Evolutionary conservation across 805 yeast genomes (phyloP), one percentile per base, ranked within the genome.

Genomic region (Torulaspora microellipsoides): DNA sequence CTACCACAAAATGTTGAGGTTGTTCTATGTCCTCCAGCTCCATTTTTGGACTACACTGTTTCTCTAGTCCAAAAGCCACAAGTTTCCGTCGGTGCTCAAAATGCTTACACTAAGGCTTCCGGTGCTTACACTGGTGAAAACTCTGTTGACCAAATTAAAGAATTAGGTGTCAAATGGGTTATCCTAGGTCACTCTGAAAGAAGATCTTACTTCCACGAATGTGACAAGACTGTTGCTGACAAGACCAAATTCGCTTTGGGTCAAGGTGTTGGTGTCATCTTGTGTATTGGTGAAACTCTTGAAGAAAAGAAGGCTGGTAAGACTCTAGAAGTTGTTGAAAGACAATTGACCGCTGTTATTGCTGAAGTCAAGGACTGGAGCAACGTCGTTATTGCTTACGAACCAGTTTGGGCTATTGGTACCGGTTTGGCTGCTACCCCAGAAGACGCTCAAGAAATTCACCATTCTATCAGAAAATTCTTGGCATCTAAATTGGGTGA

Each of bases 351-450:
- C 56, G 96, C 98, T 51, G 97, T 85, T 50, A 72, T 85, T 62
- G 84, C 80, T 66, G 75, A 83, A 49, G 82, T 88, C 52, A 62
- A 67, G 62, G 97, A 90, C 81, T 91, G 98, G 98, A 62, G 84
- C 53, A 77, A 85, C 70, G 76, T 93, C 56, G 98, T 93, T 55
- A 73, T 93, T 69, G 99, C 99, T 64, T 93, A 93, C 76, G 99
- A 93, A 77, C 99, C 99, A 61, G 96, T 93, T 58, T 93, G 99
- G 99, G 99, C 99, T 61, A 93, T 93, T 62, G 99, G 99, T 70
- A 90, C 98, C 59, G 99, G 99, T 66, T 81, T 93, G 66, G 96
- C 98, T 62, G 98, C 99, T 51, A 93, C 99, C 59, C 89, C 99
- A 58, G 86, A 85, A 57, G 99, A 93, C 67, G 99, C 99, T 58